Evolutionary conservation across 257 asterid genomes (phyloP).

Genomic region (Solanum bukasovii): DNA sequence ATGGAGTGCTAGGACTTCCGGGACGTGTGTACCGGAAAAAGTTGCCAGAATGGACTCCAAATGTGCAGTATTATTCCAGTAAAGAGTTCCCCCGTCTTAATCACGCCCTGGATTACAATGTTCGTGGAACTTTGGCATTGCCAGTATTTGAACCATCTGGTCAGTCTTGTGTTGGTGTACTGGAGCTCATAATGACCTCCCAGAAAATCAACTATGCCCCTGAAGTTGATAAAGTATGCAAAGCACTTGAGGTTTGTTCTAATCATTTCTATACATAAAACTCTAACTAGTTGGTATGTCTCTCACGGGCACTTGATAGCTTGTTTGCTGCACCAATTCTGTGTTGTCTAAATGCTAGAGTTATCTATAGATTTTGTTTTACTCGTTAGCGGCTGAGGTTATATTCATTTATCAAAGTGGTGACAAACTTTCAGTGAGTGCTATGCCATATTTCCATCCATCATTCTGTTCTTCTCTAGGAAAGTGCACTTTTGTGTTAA

Average conservation of each 20-base stretch:
- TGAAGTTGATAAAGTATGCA: slow-evolving; percentile 94
- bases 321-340: neutral
- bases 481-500: neutral
- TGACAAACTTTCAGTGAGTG: neutral
- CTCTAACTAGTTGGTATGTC: neutral
- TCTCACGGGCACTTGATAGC: neutral
- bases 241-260: slow-evolving; percentile 86
- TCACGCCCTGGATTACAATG: slow-evolving; percentile 76
- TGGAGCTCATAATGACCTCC: slow-evolving; percentile 92
- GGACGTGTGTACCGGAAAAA: slow-evolving; percentile 74
- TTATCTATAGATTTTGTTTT: neutral
- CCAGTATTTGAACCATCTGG: slow-evolving; percentile 92
- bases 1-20: slow-evolving; percentile 70
- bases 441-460: neutral
- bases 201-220: slow-evolving; percentile 87
- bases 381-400: neutral
- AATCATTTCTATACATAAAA: slow-evolving; percentile 3
- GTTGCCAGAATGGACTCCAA: slow-evolving; percentile 94
- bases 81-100: slow-evolving; percentile 69
- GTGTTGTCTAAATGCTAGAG: neutral
- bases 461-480: neutral
- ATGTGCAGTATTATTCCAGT: slow-evolving; percentile 89
- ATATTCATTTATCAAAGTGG: neutral
- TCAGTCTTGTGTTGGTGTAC: slow-evolving; percentile 74
- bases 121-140: slow-evolving; percentile 80